phyloP scores from a whole-genome alignment of 1,284 basidiomycete species.

The Marasmius tenuissimus region DNA sequence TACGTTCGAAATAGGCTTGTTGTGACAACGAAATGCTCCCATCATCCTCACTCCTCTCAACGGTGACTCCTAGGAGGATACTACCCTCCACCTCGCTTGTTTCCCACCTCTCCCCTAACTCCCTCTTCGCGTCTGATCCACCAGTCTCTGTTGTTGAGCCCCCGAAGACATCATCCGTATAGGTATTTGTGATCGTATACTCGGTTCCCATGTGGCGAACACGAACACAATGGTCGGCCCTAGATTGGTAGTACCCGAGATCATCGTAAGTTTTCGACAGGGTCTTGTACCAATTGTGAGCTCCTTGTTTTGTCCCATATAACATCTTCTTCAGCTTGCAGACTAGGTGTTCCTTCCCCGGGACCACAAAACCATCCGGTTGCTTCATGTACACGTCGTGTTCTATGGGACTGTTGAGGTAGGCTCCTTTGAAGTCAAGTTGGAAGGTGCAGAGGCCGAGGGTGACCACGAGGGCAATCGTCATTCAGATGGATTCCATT shows the following conservation, averaged over 20 bases:
- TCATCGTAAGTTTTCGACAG: slow-evolving; percentile 20
- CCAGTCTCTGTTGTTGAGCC: neutral
- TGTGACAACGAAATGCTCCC: slow-evolving; percentile 18
- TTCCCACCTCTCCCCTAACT: neutral
- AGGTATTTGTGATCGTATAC: slow-evolving; percentile 14
- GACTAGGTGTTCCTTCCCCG: slow-evolving; percentile 12
- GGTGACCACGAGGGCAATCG: slow-evolving; percentile 24
- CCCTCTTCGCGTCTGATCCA: neutral
- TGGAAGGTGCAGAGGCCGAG: slow-evolving; percentile 22
- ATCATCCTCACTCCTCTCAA: slow-evolving; percentile 8
- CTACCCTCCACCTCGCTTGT: neutral
- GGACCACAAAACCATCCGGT: slow-evolving; percentile 25
- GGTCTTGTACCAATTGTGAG: slow-evolving; percentile 30
- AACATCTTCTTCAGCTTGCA: slow-evolving; percentile 21
- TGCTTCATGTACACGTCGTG: slow-evolving; percentile 38
- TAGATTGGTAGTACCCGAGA: slow-evolving; percentile 21
- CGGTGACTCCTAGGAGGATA: slow-evolving; percentile 8
- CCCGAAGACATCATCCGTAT: slow-evolving; percentile 19
- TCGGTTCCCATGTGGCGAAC: slow-evolving; percentile 11
- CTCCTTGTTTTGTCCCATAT: slow-evolving; percentile 41
- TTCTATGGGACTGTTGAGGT: slow-evolving; percentile 33
- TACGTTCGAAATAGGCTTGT: slow-evolving; percentile 15
- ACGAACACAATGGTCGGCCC: slow-evolving; percentile 23
- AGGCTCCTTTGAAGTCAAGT: slow-evolving; percentile 34
- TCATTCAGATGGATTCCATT: slow-evolving; percentile 22